Evolutionary conservation across 768 basidiomycete species (phyloP).

Genomic region (Mycena alexandri): DNA sequence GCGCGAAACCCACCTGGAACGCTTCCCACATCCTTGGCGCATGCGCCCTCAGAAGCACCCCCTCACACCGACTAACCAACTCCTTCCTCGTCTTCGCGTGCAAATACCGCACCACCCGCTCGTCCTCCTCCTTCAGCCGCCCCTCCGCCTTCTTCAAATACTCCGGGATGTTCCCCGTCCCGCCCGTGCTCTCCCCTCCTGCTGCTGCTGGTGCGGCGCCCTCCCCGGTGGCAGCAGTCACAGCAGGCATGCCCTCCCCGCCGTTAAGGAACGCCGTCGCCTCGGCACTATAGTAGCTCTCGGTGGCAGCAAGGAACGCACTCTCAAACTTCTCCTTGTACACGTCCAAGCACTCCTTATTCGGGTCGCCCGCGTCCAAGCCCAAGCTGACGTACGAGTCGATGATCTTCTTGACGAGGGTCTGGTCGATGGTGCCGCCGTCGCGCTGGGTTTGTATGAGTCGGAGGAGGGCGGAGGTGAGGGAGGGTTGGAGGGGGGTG

Average conservation of each 20-base stretch:
- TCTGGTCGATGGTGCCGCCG: slow-evolving; percentile 93
- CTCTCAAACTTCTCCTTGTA: slow-evolving; percentile 92
- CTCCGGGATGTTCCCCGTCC: slow-evolving; percentile 82
- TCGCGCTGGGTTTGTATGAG: slow-evolving; percentile 94
- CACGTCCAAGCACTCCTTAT: slow-evolving; percentile 92
- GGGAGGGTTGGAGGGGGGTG: slow-evolving; percentile 80
- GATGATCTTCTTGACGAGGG: slow-evolving; percentile 93
- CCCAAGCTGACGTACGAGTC: slow-evolving; percentile 97
- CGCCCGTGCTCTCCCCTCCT: slow-evolving; percentile 59
- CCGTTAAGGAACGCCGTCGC: slow-evolving; percentile 82
- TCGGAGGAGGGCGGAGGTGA: slow-evolving; percentile 88
- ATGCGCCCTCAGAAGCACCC: slow-evolving; percentile 90
- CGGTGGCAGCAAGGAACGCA: slow-evolving; percentile 90
- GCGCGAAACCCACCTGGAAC: slow-evolving; percentile 68
- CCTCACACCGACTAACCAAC: slow-evolving; percentile 86
- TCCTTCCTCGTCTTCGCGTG: slow-evolving; percentile 89
- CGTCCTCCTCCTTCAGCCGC: slow-evolving; percentile 92
- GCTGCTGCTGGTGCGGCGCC: too few relatives aligned
- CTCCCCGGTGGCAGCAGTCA: too few relatives aligned
- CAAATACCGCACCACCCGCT: slow-evolving; percentile 95
- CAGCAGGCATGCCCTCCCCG: not conserved
- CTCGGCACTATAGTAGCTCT: slow-evolving; percentile 92
- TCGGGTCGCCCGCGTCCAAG: slow-evolving; percentile 90
- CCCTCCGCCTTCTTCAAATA: slow-evolving; percentile 96
- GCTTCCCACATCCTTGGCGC: slow-evolving; percentile 89